These are phyloP conservation scores for Leccinum arenicola DNA, from an alignment of 768 basidiomycete genomes.

Conservation along the genomic window DNA sequence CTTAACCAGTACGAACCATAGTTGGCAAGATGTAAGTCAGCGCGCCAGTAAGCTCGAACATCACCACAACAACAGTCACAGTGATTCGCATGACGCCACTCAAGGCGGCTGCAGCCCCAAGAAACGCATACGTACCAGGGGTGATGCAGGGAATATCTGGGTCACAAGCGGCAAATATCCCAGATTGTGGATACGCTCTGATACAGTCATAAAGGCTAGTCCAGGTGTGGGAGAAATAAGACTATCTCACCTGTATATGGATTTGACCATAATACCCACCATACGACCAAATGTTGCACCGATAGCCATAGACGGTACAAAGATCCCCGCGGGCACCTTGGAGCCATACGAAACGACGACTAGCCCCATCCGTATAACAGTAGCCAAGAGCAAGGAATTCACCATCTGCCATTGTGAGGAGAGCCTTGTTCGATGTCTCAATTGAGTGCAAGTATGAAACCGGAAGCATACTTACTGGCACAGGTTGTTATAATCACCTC, in stretches of 20 bases:
- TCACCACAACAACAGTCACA: slow-evolving; percentile 97
- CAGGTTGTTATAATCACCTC: slow-evolving; percentile 84
- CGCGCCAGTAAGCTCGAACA: slow-evolving; percentile 98
- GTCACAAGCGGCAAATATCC: slow-evolving; percentile 86
- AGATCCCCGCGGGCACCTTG: slow-evolving; percentile 97
- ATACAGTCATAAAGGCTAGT: not conserved
- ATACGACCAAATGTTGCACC: slow-evolving; percentile 97
- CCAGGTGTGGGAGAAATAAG: slow-evolving; percentile 13
- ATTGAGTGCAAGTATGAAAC: not conserved
- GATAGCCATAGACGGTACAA: slow-evolving; percentile 98
- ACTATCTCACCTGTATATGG: slow-evolving; percentile 70
- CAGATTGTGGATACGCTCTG: slow-evolving; percentile 79
- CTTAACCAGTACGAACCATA: slow-evolving; percentile 61
- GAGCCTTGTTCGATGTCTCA: slow-evolving; percentile 48
- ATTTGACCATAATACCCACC: slow-evolving; percentile 96
- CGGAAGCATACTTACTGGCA: slow-evolving; percentile 75
- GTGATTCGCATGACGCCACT: slow-evolving; percentile 98
- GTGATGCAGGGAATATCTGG: slow-evolving; percentile 97
- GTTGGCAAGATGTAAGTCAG: slow-evolving; percentile 96
- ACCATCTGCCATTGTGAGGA: slow-evolving; percentile 93
- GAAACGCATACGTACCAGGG: slow-evolving; percentile 95
- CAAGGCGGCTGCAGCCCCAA: slow-evolving; percentile 94
- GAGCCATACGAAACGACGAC: slow-evolving; percentile 93
- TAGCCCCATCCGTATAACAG: slow-evolving; percentile 80
- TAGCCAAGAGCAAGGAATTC: slow-evolving; percentile 88